phyloP scores from a whole-genome alignment of 1,284 basidiomycete genomes.

The Pseudozyma tsukubaensis region DNA sequence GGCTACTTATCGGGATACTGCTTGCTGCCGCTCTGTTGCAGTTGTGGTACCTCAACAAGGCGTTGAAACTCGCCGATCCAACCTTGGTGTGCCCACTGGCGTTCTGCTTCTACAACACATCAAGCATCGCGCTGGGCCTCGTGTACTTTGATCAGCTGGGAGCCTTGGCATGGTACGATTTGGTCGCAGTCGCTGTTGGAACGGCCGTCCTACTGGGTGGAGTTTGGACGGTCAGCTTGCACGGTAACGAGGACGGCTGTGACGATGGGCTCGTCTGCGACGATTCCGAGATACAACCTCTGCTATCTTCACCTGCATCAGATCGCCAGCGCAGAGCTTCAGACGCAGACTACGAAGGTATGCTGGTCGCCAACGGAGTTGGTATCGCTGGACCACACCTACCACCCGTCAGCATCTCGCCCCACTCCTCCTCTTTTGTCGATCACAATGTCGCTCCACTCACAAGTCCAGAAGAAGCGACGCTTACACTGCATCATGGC shows the following conservation, averaged over 20 bases:
- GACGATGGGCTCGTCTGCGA: constrained; percentile 17
- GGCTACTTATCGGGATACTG: constrained; percentile 80
- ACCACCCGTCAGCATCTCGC: constrained; percentile 31
- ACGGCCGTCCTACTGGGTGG: constrained; percentile 84
- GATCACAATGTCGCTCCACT: constrained; percentile 32
- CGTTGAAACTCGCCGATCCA: constrained; percentile 78
- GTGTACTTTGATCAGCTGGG: constrained; percentile 92
- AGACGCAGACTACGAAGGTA: constrained; percentile 20
- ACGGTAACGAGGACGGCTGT: constrained; percentile 33
- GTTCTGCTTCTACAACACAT: constrained; percentile 95
- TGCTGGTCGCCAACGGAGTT: constrained; percentile 49
- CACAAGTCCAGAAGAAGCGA: constrained; percentile 25
- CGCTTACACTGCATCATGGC: constrained; percentile 29
- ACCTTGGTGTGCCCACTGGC: constrained; percentile 92
- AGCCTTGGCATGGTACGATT: constrained; percentile 77
- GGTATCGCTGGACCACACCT: constrained; percentile 57
- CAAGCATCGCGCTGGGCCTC: constrained; percentile 74
- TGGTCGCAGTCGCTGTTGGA: constrained; percentile 81
- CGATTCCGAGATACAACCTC: constrained; percentile 19
- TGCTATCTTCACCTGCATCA: constrained; percentile 18
- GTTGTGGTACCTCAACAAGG: constrained; percentile 93
- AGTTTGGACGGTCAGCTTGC: constrained; percentile 82
- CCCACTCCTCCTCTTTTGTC: constrained; percentile 28
- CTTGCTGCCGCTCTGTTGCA: constrained; percentile 78
- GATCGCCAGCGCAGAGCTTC: constrained; percentile 10